These are phyloP conservation scores for Aphanomyces astaci DNA, from an alignment of 352 stramenopile genomes.

Conservation along the genomic window DNA sequence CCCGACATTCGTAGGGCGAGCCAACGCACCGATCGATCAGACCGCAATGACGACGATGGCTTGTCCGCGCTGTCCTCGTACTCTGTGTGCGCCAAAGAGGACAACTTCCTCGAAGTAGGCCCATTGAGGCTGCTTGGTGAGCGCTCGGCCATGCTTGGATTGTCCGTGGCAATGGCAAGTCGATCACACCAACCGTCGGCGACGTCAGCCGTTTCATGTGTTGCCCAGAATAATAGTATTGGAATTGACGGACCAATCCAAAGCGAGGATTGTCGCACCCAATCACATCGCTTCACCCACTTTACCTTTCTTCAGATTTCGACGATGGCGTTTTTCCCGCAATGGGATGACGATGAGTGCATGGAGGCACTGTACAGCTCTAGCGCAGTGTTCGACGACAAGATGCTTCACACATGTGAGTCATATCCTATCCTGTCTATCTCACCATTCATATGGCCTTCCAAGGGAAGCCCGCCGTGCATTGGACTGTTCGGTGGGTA, in stretches of 20 bases:
- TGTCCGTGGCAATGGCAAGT: not conserved
- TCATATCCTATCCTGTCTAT: not conserved
- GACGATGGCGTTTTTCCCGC: slow-evolving; percentile 9
- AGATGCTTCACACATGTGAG: slow-evolving; percentile 7
- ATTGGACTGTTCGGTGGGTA: slow-evolving; percentile 5
- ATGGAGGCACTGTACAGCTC: slow-evolving; percentile 22
- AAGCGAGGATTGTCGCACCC: not conserved
- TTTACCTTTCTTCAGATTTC: not conserved
- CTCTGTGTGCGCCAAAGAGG: not conserved
- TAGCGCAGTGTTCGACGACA: slow-evolving; percentile 6
- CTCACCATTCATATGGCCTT: not conserved
- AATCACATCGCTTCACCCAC: not conserved
- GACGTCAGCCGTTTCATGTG: not conserved
- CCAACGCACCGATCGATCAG: not conserved
- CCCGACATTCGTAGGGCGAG: too few species aligned
- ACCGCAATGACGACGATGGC: not conserved
- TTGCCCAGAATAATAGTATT: too few species aligned
- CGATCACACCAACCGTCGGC: not conserved
- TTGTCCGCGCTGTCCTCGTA: not conserved
- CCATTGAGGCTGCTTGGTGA: not conserved
- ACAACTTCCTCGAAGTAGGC: not conserved
- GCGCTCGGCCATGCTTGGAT: not conserved
- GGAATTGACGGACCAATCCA: not conserved
- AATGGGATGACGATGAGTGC: slow-evolving; percentile 16
- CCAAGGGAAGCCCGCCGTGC: slow-evolving; percentile 14